These are phyloP conservation scores for Aeminium ludgeri DNA, from an alignment of 495 filamentous ascomycete genomes.

Conservation along the genomic window DNA sequence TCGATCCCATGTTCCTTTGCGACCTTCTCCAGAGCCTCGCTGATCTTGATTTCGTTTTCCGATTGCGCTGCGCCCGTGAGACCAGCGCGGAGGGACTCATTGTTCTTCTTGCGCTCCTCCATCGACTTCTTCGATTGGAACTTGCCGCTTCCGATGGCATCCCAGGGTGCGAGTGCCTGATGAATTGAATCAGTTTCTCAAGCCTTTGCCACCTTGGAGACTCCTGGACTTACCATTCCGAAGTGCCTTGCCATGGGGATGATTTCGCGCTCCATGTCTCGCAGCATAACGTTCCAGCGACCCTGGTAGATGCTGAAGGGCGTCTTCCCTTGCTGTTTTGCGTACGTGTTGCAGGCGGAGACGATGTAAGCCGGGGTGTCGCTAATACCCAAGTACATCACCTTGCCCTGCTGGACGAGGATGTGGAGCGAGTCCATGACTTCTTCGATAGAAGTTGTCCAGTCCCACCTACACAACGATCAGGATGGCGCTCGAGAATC, in stretches of 20 bases:
- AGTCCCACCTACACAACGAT: conserved; percentile 19
- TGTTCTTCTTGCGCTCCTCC: conserved; percentile 16
- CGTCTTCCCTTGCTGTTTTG: conserved; percentile 31
- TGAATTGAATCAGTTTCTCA: no score
- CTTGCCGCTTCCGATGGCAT: conserved; percentile 22
- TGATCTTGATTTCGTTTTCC: conserved; percentile 35
- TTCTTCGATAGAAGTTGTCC: conserved; percentile 24
- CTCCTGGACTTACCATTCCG: conserved; percentile 17
- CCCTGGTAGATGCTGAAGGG: conserved; percentile 53
- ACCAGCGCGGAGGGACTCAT: conserved; percentile 16
- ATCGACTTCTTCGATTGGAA: conserved; percentile 20
- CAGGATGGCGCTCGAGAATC: not conserved
- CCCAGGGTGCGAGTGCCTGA: conserved; percentile 25
- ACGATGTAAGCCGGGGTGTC: conserved; percentile 30
- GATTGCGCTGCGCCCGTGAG: conserved; percentile 8
- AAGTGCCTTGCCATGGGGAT: conserved; percentile 35
- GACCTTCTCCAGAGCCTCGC: conserved; percentile 39
- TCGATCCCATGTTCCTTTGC: conserved; percentile 26
- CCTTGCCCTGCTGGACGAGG: conserved; percentile 23
- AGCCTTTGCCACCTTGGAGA: no score
- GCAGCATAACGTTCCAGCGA: conserved; percentile 36
- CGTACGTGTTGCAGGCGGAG: conserved; percentile 21
- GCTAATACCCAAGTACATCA: conserved; percentile 26
- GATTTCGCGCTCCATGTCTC: conserved; percentile 34
- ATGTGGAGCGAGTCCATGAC: conserved; percentile 25